Percentiles rank a stretch among this genome's conserved stretches.
Conservation (phyloP, 2,329 filamentous ascomycete genomes). For the Aspergillus sojae region DNA sequence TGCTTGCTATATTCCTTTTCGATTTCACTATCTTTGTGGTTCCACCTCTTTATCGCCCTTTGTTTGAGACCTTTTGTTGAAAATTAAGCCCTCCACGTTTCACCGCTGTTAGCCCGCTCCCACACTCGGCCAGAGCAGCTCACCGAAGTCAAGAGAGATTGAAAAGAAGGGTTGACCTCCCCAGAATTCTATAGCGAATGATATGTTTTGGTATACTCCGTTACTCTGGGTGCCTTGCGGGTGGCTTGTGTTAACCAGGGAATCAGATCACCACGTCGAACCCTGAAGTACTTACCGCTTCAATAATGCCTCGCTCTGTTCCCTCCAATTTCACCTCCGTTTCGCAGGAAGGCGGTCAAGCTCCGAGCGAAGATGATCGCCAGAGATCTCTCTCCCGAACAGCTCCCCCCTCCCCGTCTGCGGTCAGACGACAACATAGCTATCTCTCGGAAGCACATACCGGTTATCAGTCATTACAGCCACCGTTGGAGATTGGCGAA, state of each 20-base stretch:
- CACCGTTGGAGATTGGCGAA: slow-evolving; percentile 34
- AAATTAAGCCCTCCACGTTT: background rate
- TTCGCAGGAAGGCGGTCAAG: slow-evolving; percentile 20
- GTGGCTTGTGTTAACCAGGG: slow-evolving; percentile 5
- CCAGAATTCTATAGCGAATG: background rate
- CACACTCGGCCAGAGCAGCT: background rate
- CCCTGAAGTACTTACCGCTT: slow-evolving; percentile 10
- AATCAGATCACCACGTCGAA: slow-evolving; percentile 8
- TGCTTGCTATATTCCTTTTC: background rate
- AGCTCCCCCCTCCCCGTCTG: slow-evolving; percentile 40
- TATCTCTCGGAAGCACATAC: slow-evolving; percentile 35
- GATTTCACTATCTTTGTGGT: background rate
- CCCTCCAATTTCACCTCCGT: slow-evolving; percentile 26
- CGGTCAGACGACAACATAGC: slow-evolving; percentile 33
- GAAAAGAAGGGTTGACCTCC: too few relatives aligned
- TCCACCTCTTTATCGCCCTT: background rate
- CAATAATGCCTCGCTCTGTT: slow-evolving; percentile 38
- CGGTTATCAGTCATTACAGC: slow-evolving; percentile 35
- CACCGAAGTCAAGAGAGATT: background rate
- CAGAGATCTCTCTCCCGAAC: slow-evolving; percentile 26
- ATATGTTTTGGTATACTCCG: background rate
- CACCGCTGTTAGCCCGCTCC: background rate
- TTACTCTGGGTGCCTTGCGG: background rate
- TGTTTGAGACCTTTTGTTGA: background rate
- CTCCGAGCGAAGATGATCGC: slow-evolving; percentile 9